These are phyloP conservation scores for Trichoderma sp. DNA, from an alignment of 2,329 filamentous ascomycete genomes.

Conservation along the genomic window DNA sequence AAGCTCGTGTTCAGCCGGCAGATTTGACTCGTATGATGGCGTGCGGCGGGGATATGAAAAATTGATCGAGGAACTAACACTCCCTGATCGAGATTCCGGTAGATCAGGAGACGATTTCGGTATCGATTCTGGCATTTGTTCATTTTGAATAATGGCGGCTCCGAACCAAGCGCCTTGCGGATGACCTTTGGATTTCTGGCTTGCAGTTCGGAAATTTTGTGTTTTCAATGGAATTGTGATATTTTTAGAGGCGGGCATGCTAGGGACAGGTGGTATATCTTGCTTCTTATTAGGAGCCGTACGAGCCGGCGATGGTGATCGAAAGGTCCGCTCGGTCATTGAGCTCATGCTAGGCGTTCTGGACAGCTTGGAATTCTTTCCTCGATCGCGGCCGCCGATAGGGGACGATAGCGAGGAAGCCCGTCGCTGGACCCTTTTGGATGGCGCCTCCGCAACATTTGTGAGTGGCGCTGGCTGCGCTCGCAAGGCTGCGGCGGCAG, in stretches of 20 bases:
- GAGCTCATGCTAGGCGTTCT: conserved; percentile 72
- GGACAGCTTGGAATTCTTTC: conserved; percentile 54
- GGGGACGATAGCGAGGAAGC: conserved; percentile 71
- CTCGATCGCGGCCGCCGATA: conserved; percentile 52
- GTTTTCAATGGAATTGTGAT: conserved; percentile 46
- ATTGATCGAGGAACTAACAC: conserved; percentile 57
- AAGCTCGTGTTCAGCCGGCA: conserved; percentile 46
- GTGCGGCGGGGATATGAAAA: conserved; percentile 59
- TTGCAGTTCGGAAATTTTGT: conserved; percentile 55
- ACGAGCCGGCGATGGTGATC: conserved; percentile 67
- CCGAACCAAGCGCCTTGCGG: conserved; percentile 53
- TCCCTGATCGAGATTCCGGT: conserved; percentile 43
- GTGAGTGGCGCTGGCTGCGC: conserved; percentile 77
- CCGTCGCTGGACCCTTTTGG: conserved; percentile 78
- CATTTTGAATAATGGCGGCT: conserved; percentile 46
- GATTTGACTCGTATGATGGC: conserved; percentile 38
- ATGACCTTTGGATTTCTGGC: conserved; percentile 50
- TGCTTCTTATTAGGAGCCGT: conserved; percentile 42
- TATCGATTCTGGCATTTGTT: conserved; percentile 47
- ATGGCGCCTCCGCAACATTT: conserved; percentile 79
- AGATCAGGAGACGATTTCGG: conserved; percentile 37
- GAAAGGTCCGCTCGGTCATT: conserved; percentile 88
- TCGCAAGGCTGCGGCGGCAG: conserved; percentile 81
- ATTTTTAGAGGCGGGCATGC: conserved; percentile 54
- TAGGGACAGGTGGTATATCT: conserved; percentile 73